Base-by-base conservation (phyloP, 2,329 filamentous ascomycete species). In the Xylaria multiplex region DNA sequence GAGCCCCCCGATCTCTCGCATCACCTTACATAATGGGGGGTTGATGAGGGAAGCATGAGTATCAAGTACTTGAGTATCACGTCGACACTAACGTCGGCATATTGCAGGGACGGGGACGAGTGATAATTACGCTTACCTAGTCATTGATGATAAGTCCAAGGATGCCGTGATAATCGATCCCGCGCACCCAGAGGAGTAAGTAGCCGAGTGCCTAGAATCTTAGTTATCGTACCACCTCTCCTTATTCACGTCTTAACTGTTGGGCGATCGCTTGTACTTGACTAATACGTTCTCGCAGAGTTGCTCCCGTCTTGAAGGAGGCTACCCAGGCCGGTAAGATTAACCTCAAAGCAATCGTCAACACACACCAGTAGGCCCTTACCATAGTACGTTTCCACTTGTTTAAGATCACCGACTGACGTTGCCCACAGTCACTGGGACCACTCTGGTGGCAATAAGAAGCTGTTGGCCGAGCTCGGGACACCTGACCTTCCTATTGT, bases 371-470 rank as follows among this genome's bases (percentile, higher is more conserved):
- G 94, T 97, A 83, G 80, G 92, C 79, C 37, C 27, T 24, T 19
- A 27, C n/a, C 37, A 46, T 32, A 7, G 9, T 22, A 9, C 52
- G 13, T 16, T 24, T 8, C 6, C 57, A 16, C n/a, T 32, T 16
- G 11, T 43, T 45, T 9, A 45, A 45, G 2, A 46, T 14, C 35
- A 27, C 56, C 53, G 68, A 27, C 69, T 68, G 37, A 49, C n/a
- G 7, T 46, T 40, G 46, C 19, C 13, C 22, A 11, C 14, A 97
- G 94, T 77, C 96, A 99, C 78, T 91, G 90, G 84, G 96, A 99
- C 72, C 96, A 99, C 79, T 91, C 96, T 0, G 96, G 96, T 69
- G 96, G 96, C 8, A 99, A 99, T 78, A 85, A 87, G 64, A 89
- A 93, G 73, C 85, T 97, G 69, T 77, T 78, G 40, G 75, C 74